A percentile compares a stretch with the other conserved stretches of the same genome.
These are phyloP conservation scores for Grammothele lineata DNA, from an alignment of 768 basidiomycete species.

Conservation along the genomic window DNA sequence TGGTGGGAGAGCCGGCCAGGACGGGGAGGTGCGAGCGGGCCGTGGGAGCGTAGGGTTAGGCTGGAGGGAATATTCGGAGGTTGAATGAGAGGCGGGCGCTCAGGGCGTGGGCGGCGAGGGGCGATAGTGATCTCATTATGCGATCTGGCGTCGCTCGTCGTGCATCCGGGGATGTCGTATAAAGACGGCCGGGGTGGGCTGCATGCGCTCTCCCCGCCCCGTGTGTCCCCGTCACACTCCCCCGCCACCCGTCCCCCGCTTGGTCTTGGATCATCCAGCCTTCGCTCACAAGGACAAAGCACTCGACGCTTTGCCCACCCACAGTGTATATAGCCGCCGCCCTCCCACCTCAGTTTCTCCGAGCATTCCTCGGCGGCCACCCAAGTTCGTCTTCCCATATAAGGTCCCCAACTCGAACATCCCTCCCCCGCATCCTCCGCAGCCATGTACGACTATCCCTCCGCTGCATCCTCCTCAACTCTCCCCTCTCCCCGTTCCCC, in stretches of 20 bases:
- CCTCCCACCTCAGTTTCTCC: conserved; percentile 9
- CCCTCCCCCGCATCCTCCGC: conserved; percentile 4
- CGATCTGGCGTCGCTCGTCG: conserved; percentile 4
- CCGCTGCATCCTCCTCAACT: conserved; percentile 10
- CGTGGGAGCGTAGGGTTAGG: conserved; percentile 2
- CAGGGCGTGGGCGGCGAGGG: background rate
- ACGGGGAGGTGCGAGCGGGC: background rate
- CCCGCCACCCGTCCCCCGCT: background rate
- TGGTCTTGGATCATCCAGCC: background rate
- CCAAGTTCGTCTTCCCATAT: conserved; percentile 10
- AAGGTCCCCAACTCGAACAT: conserved; percentile 1
- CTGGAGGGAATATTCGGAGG: conserved; percentile 3
- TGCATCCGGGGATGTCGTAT: background rate
- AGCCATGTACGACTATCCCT: conserved; percentile 22
- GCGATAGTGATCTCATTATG: conserved; percentile 3
- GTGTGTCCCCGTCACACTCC: conserved; percentile 8
- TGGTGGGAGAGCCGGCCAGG: conserved; percentile 9
- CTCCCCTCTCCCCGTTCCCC: conserved; percentile 7
- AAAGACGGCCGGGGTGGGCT: conserved; percentile 9
- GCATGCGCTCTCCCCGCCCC: conserved; percentile 13
- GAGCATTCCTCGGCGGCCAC: conserved; percentile 5
- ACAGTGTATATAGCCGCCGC: conserved; percentile 5
- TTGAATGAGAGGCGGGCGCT: background rate
- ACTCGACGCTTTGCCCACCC: background rate
- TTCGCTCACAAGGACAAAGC: conserved; percentile 8